A percentile compares a stretch with the other conserved stretches of the same genome.
phyloP scores from a whole-genome alignment of 2,329 filamentous ascomycete species.

The Aspergillus awamori region DNA sequence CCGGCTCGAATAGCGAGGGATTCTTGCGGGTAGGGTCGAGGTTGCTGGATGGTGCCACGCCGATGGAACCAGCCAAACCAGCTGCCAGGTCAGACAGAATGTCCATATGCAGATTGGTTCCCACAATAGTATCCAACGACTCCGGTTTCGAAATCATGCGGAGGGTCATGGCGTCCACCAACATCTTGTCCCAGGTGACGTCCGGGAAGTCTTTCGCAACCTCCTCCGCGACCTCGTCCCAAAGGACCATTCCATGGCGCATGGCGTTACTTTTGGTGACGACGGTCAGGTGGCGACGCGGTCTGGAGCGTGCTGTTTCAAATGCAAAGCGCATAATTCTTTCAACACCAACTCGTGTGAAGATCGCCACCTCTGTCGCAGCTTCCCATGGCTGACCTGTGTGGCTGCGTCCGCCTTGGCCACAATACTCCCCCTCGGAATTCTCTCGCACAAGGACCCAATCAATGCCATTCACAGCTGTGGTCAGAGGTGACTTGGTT shows the following conservation, averaged over 20 bases:
- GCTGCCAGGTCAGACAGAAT: slow-evolving; percentile 71
- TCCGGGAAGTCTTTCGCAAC: slow-evolving; percentile 55
- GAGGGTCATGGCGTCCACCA: slow-evolving; percentile 61
- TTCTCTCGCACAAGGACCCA: slow-evolving; percentile 61
- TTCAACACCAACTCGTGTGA: slow-evolving; percentile 56
- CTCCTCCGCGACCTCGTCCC: slow-evolving; percentile 56
- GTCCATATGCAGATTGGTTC: slow-evolving; percentile 61
- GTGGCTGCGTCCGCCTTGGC: slow-evolving; percentile 58
- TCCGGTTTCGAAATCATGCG: slow-evolving; percentile 57
- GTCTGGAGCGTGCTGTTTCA: slow-evolving; percentile 52
- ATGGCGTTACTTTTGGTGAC: slow-evolving; percentile 61
- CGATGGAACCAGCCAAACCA: slow-evolving; percentile 69
- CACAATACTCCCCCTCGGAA: slow-evolving; percentile 59
- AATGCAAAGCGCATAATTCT: slow-evolving; percentile 58
- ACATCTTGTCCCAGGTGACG: slow-evolving; percentile 58
- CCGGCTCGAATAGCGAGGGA: slow-evolving; percentile 64
- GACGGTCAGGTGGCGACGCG: slow-evolving; percentile 54
- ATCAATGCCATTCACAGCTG: slow-evolving; percentile 53
- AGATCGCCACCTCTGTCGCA: slow-evolving; percentile 57
- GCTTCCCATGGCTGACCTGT: slow-evolving; percentile 55
- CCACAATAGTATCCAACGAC: slow-evolving; percentile 56
- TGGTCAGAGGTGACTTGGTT: slow-evolving; percentile 54
- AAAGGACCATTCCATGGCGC: slow-evolving; percentile 59
- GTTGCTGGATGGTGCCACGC: slow-evolving; percentile 70
- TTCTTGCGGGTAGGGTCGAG: slow-evolving; percentile 64